Percentiles rank a stretch among this genome's conserved stretches.
These are phyloP conservation scores for Ustilago loliicola DNA, from an alignment of 1,284 basidiomycete species.

Conservation along the genomic window DNA sequence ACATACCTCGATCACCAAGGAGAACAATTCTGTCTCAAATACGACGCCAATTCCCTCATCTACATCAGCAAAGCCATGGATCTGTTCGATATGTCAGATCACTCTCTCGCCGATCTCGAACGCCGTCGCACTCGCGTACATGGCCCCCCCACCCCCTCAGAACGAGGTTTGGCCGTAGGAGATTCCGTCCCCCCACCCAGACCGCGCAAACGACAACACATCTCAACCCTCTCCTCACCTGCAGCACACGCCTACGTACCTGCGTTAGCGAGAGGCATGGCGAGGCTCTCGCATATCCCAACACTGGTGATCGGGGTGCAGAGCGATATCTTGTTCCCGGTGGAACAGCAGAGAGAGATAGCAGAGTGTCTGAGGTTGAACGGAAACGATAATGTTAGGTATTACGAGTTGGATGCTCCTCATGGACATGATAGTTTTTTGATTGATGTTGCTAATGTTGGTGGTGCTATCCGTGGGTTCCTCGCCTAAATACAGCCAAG, in stretches of 20 bases:
- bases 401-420: slow-evolving; percentile 97
- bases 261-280: slow-evolving; percentile 85
- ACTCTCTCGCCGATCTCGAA: slow-evolving; percentile 79
- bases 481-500: slow-evolving; percentile 66
- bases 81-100: slow-evolving; percentile 92
- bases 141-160: slow-evolving; percentile 25
- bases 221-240: slow-evolving; percentile 74
- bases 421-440: slow-evolving; percentile 97
- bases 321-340: slow-evolving; percentile 95
- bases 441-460: slow-evolving; percentile 82
- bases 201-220: slow-evolving; percentile 72
- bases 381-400: slow-evolving; percentile 83
- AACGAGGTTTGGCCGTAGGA: slow-evolving; percentile 16
- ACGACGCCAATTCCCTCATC: slow-evolving; percentile 98
- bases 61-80: slow-evolving; percentile 98
- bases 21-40: slow-evolving; percentile 92
- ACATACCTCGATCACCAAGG: slow-evolving; percentile 96
- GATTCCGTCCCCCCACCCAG: slow-evolving; percentile 27
- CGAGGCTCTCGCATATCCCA: slow-evolving; percentile 82
- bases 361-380: slow-evolving; percentile 91
- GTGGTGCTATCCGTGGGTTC: slow-evolving; percentile 83
- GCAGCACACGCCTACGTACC: slow-evolving; percentile 78
- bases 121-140: slow-evolving; percentile 50
- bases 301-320: slow-evolving; percentile 93
- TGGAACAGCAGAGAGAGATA: slow-evolving; percentile 96